Base-by-base conservation (phyloP, 179 eudicot genomes). In the Beta lomatogona region DNA sequence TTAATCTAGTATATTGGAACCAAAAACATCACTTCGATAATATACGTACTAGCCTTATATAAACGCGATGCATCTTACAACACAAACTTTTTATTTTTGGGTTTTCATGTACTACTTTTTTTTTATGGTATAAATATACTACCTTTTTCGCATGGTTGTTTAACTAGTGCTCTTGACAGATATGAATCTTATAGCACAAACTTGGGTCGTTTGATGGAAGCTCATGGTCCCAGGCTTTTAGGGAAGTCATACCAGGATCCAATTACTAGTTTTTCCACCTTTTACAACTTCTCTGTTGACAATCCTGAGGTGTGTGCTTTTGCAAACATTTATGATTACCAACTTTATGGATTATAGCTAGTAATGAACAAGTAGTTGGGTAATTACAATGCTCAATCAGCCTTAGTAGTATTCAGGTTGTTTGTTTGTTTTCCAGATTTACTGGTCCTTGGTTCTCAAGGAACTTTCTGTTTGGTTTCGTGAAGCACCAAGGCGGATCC, bases 181-280 rank as follows among this genome's bases (percentile, higher is more conserved):
- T 86, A 83, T 45, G 85, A 86, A 44, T 81, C 88, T 41, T 69
- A 84, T 52, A 3, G 21, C 82, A 86, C 97, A 36, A 96, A 96
- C 85, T 75, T 96, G 88, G 99, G 99, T 6, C 90, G 92, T 5
- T 21, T 94, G 13, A 91, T 96, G 96, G 98, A 93, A 83, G 80
- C 86, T 75, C 91, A 96, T 82, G 93, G 93, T 48, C 90, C 92
- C 44, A 91, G 88, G 87, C 89, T 91, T 59, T 71, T 96, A 55
- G 99, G 99, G 31, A 82, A 78, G 70, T 80, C 83, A 18, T 96
- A 96, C 87, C 81, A 88, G 66, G 93, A 94, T 87, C 99, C 99
- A 6, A 83, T 94, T 46, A n/a, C 96, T 57, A 96, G 99, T 80
- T 96, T 87, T 75, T 74, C 80, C 28, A 85, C 82, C 58, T 92